Evolutionary conservation across 2,329 filamentous ascomycete species (phyloP).

Genomic region (Fonsecaea pugnacius): DNA sequence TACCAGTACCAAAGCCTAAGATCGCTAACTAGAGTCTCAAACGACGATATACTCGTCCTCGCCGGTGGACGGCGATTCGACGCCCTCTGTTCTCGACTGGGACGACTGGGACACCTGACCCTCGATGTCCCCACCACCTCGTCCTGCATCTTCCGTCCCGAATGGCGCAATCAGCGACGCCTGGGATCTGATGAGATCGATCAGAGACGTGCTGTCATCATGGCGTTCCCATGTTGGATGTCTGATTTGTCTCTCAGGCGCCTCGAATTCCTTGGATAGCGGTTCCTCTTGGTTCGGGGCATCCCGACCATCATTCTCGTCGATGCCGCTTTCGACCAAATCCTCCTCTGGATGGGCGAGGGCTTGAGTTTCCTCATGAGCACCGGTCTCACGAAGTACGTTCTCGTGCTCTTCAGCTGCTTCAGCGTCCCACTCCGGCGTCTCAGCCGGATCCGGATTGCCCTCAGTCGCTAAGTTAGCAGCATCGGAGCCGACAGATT

Average conservation of each 20-base stretch:
- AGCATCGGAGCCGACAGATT: slow-evolving; percentile 19
- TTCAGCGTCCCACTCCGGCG: neutral
- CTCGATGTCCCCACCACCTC: slow-evolving; percentile 9
- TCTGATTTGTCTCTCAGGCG: slow-evolving; percentile 23
- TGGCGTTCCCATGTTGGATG: slow-evolving; percentile 35
- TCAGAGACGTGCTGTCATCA: slow-evolving; percentile 28
- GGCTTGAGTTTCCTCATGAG: neutral
- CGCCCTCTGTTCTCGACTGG: neutral
- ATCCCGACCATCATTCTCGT: neutral
- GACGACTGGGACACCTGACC: neutral
- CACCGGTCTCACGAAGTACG: neutral
- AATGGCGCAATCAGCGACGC: slow-evolving; percentile 23
- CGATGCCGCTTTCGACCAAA: neutral
- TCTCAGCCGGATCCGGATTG: neutral
- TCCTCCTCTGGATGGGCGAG: neutral
- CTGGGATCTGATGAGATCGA: slow-evolving; percentile 35
- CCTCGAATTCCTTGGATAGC: neutral
- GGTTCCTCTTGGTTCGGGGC: neutral
- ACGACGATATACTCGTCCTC: slow-evolving; percentile 27
- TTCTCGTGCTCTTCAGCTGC: neutral
- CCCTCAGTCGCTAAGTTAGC: neutral
- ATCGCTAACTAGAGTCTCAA: slow-evolving; percentile 1
- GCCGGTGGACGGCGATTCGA: neutral
- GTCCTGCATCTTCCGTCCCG: slow-evolving; percentile 6
- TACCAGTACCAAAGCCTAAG: neutral